Conservation (phyloP, 2,329 filamentous ascomycete genomes). For the Thelonectria rubi region DNA sequence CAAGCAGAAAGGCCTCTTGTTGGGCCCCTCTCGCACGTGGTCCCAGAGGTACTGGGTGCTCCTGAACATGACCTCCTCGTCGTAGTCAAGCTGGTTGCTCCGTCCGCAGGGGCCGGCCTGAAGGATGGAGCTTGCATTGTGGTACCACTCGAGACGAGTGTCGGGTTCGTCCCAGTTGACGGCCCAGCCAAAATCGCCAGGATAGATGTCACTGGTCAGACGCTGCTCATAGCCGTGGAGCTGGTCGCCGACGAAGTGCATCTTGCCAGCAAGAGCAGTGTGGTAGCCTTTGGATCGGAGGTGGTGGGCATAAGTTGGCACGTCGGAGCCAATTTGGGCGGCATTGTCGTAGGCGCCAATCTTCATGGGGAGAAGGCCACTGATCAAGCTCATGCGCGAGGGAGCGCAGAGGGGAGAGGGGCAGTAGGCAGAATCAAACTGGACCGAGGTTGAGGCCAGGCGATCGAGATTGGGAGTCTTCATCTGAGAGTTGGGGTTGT, state of each 20-base stretch:
- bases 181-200: slow-evolving; percentile 91
- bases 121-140: slow-evolving; percentile 92
- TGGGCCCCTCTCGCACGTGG: slow-evolving; percentile 81
- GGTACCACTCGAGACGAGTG: slow-evolving; percentile 89
- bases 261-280: slow-evolving; percentile 91
- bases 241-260: slow-evolving; percentile 97
- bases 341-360: slow-evolving; percentile 95
- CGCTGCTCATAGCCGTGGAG: slow-evolving; percentile 93
- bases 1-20: slow-evolving; percentile 81
- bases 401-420: slow-evolving; percentile 92
- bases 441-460: slow-evolving; percentile 81
- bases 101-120: slow-evolving; percentile 89
- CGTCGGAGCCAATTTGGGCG: slow-evolving; percentile 81
- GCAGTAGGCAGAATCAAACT: slow-evolving; percentile 95
- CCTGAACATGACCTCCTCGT: slow-evolving; percentile 95
- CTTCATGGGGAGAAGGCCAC: slow-evolving; percentile 88
- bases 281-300: slow-evolving; percentile 86
- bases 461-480: slow-evolving; percentile 90
- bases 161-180: slow-evolving; percentile 96
- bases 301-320: slow-evolving; percentile 93
- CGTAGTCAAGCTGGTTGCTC: slow-evolving; percentile 95
- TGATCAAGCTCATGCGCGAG: slow-evolving; percentile 94
- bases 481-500: slow-evolving; percentile 88
- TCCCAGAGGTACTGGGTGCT: slow-evolving; percentile 91
- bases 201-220: slow-evolving; percentile 95